Evolutionary conservation across 176 grass and related monocot species (phyloP), one percentile per base, ranked within the genome.

Genomic region (Raddia guianensis): DNA sequence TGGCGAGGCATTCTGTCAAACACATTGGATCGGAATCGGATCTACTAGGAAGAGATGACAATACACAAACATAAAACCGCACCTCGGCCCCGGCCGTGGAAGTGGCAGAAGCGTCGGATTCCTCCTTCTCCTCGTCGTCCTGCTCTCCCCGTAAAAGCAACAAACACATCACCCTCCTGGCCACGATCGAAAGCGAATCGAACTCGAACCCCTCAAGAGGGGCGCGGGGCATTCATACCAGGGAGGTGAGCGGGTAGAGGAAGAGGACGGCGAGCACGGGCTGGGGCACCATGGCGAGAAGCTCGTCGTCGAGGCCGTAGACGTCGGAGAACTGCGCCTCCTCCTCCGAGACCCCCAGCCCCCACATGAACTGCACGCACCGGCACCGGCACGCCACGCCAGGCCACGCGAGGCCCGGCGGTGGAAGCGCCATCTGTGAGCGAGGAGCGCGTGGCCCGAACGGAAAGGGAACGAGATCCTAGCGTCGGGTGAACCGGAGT

Each of bases 201-300:
- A 57, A 16, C 51, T 34, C 27, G 9, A 57, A 16, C 51, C 42
- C 15, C 46, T 14, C 11, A 7, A 87, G 51, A 2, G 63, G 64
- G 50, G 56, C 9, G 33, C 5, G 18, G 68, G 40, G 46, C 37
- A 13, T 16, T 50, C 80, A 27, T 76, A 95, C 92, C 77, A 75
- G 7, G 3, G 83, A 83, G 32, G 86, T 80, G 75, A 87, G 88
- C 19, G 96, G 96, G 84, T 93, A 98, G 75, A 98, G 96, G 60
- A 98, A 91, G 87, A 98, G 44, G 70, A 95, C 92, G n/a, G 96
- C 96, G 18, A 98, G 81, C 68, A 98, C 88, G 76, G 96, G 96
- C 76, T 95, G 87, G 35, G 92, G 92, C 43, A 98, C 96, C 92
- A 98, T 93, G 49, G 77, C 88, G 27, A 98, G 81, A 76, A 98